These are phyloP conservation scores for Fusarium aywerte DNA, from an alignment of 2,329 filamentous ascomycete species.

Conservation along the genomic window DNA sequence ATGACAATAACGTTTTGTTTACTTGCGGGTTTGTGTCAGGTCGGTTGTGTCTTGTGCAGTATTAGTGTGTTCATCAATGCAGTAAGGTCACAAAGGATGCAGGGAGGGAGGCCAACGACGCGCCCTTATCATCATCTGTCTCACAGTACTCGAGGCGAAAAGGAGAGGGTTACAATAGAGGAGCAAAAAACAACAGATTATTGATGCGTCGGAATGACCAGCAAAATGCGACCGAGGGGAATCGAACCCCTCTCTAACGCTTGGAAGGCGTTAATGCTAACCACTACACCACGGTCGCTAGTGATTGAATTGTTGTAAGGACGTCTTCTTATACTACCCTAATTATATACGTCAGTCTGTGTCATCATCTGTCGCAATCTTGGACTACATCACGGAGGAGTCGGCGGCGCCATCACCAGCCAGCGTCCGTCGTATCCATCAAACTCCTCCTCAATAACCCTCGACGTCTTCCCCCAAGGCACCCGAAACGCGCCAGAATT, in stretches of 20 bases:
- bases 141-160: too few species aligned
- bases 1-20: too few species aligned
- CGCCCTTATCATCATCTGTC: too few species aligned
- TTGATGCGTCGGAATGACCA: accelerated
- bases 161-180: background rate
- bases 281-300: constrained; percentile 31
- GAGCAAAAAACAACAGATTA: too few species aligned
- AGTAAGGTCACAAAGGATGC: too few species aligned
- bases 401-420: constrained; percentile 37
- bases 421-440: constrained; percentile 23
- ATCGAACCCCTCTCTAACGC: constrained; percentile 34
- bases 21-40: too few species aligned
- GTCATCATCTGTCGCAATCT: background rate
- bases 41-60: too few species aligned
- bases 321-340: too few species aligned
- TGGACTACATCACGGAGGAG: background rate
- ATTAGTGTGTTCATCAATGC: too few species aligned
- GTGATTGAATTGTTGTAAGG: background rate
- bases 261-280: constrained; percentile 34
- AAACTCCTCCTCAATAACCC: constrained; percentile 33
- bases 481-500: constrained; percentile 37
- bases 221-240: constrained; percentile 26
- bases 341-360: too few species aligned
- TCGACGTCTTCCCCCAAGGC: constrained; percentile 25
- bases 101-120: background rate